Base-by-base conservation (phyloP, 306 rosid species). In the Fragaria ananassa region DNA sequence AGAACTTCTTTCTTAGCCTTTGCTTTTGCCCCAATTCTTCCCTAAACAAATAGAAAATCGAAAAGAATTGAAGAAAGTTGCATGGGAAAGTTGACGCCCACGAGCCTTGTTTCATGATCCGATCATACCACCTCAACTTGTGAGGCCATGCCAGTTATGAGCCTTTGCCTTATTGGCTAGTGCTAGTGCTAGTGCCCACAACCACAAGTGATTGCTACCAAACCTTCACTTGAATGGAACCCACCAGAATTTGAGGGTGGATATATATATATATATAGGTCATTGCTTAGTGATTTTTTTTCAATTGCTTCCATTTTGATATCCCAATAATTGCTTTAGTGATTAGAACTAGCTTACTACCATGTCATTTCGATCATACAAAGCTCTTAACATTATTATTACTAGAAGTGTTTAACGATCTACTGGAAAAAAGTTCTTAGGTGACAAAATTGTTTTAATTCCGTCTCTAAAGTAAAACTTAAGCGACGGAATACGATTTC, bases 21-120 rank as follows among this genome's bases (percentile, higher is more conserved):
- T 57, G 35, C 19, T 60, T 81, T 80, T 17, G 41, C 6, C 57
- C 11, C 23, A 54, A 68, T 80, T 72, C 37, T 78, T 23, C 69
- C 44, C 64, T 23, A 47, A 68, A 72, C 69, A 60, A 18, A 41
- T 74, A 69, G 50, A 15, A 60, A 21, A 41, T 70, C 53, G 39
- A 21, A 67, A 63, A 50, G 49, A 81, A 79, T 76, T 37, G 50
- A 66, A 76, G 68, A 87, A 88, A 85, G 58, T 70, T 65, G 54
- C 60, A 17, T 37, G 74, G 74, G 74, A 83, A 83, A 83, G 87
- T 35, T 58, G 37, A 72, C 81, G 87, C 87, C 89, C 96, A 89
- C 93, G 95, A 90, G 89, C 83, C 72, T 68, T 82, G 96, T 77
- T 89, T 87, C 84, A 81, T 90, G 83, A 85, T 90, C 88, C 86